A percentile compares a stretch with the other conserved stretches of the same genome.
Conservation (phyloP, 768 basidiomycete genomes). For the Calocera cornea region DNA sequence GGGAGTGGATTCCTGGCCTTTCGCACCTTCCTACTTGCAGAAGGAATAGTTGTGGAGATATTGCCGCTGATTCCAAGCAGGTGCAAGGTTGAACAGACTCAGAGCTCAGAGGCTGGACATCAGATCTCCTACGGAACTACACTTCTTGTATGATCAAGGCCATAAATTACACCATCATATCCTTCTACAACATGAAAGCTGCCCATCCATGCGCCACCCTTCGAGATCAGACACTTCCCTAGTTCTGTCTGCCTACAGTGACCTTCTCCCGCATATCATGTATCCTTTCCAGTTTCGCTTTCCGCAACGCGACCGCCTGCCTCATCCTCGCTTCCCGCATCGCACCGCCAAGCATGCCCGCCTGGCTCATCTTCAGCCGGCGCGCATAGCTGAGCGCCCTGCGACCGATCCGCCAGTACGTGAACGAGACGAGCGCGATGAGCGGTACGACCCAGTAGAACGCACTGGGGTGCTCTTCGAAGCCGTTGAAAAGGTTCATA, state of each 20-base stretch:
- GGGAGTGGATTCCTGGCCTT: no score
- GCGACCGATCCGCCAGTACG: background rate
- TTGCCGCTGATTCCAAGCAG: no score
- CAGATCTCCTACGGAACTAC: no score
- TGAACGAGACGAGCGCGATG: constrained; percentile 1
- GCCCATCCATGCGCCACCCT: no score
- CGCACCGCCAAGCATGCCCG: background rate
- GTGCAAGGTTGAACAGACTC: no score
- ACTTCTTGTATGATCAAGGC: no score
- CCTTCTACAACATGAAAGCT: no score
- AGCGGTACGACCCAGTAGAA: constrained; percentile 7
- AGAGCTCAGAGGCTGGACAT: no score
- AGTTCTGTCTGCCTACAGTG: background rate
- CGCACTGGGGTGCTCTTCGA: constrained; percentile 9
- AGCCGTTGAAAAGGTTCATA: constrained; percentile 11
- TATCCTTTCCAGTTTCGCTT: background rate
- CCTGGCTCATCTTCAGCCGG: background rate
- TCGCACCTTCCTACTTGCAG: no score
- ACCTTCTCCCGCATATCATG: background rate
- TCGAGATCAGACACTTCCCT: no score
- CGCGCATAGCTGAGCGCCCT: background rate
- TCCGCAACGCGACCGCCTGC: background rate
- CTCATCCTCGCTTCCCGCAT: background rate
- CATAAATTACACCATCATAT: no score
- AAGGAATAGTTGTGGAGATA: no score